Evolutionary conservation across 331 rosid genomes (phyloP).

Genomic region (Pyracantha coccinea): DNA sequence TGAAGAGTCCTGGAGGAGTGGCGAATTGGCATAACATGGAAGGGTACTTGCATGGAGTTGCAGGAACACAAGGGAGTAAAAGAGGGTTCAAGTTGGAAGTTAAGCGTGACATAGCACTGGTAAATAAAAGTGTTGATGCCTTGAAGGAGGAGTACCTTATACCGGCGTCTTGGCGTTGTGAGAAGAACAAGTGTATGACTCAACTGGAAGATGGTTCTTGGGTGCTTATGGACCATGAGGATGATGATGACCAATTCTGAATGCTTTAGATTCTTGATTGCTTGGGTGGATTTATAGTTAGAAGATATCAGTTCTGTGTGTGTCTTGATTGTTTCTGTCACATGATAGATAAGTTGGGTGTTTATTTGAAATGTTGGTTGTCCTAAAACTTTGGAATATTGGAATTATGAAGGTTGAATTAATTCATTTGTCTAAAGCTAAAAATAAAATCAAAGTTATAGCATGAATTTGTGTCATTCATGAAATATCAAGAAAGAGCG

Average conservation of each 20-base stretch:
- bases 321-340: too few species aligned
- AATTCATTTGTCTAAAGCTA: too few species aligned
- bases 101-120: slow-evolving; percentile 33
- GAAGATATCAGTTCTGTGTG: not conserved
- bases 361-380: too few species aligned
- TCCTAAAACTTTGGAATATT: too few species aligned
- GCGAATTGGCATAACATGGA: slow-evolving; percentile 49
- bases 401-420: too few species aligned
- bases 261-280: not conserved
- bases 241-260: slow-evolving; percentile 19
- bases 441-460: too few species aligned
- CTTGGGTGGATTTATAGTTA: not conserved
- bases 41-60: slow-evolving; percentile 52
- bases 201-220: slow-evolving; percentile 57
- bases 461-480: too few species aligned
- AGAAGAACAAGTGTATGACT: slow-evolving; percentile 52
- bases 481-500: too few species aligned
- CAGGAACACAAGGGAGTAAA: slow-evolving; percentile 37
- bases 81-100: slow-evolving; percentile 35
- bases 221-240: slow-evolving; percentile 43
- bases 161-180: slow-evolving; percentile 48
- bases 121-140: slow-evolving; percentile 33
- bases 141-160: slow-evolving; percentile 48
- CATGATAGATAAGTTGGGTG: too few species aligned
- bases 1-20: slow-evolving; percentile 40